phyloP scores from a whole-genome alignment of 2,329 filamentous ascomycete genomes.

The Malbranchea zuffiana region DNA sequence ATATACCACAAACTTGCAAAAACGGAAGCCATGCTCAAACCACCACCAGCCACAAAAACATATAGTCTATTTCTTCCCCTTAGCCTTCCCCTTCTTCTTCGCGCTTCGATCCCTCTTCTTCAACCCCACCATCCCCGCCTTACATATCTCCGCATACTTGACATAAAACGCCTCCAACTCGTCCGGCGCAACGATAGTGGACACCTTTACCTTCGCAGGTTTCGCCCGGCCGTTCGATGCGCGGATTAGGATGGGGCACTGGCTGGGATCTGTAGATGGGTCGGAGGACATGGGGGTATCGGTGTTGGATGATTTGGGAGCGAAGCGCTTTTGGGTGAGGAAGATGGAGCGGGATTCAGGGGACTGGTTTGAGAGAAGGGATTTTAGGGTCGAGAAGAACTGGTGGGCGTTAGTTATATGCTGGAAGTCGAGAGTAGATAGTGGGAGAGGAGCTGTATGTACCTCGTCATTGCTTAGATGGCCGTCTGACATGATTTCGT shows the following conservation, averaged over 20 bases:
- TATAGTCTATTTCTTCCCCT: constrained; percentile 49
- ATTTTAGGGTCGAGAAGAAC: constrained; percentile 35
- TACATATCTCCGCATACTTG: constrained; percentile 82
- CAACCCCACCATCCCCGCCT: constrained; percentile 72
- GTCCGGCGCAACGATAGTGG: constrained; percentile 67
- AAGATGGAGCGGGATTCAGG: constrained; percentile 32
- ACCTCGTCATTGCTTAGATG: constrained; percentile 36
- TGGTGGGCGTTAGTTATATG: constrained; percentile 15
- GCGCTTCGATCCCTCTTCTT: constrained; percentile 91
- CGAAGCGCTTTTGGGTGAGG: constrained; percentile 35
- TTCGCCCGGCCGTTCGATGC: constrained; percentile 68
- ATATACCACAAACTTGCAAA: neutral
- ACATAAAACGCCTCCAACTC: constrained; percentile 71
- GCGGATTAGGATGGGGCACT: constrained; percentile 66
- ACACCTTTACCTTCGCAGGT: constrained; percentile 61
- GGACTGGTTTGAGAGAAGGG: constrained; percentile 32
- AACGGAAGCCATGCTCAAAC: neutral
- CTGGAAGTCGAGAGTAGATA: neutral
- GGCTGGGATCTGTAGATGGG: constrained; percentile 48
- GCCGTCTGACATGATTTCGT: constrained; percentile 6
- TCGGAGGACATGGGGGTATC: constrained; percentile 39
- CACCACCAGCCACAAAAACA: neutral
- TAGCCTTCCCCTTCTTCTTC: constrained; percentile 67
- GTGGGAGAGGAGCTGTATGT: constrained; percentile 9
- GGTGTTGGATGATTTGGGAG: constrained; percentile 5